A percentile compares a stretch with the other conserved stretches of the same genome.
Conservation (phyloP, 2,329 filamentous ascomycete genomes). For the Zasmidium angulare region DNA sequence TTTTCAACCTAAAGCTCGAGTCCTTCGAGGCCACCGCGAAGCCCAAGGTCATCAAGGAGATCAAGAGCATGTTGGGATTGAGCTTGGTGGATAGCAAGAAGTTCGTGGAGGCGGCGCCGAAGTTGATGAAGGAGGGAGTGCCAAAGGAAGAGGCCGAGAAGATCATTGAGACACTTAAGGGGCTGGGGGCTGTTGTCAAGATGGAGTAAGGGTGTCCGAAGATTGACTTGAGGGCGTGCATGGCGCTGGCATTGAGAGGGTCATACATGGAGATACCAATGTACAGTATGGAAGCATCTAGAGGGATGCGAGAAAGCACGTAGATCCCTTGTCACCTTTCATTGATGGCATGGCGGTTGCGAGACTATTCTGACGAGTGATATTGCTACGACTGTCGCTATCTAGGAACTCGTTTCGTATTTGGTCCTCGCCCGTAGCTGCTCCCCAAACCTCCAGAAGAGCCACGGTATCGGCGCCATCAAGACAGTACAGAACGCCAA, state of each 20-base stretch:
- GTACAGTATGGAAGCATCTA: not conserved
- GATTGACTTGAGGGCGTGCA: not conserved
- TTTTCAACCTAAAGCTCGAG: constrained; percentile 94
- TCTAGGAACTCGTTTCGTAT: constrained; percentile 20
- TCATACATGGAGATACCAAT: not conserved
- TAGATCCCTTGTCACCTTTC: too few relatives aligned
- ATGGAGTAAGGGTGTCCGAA: constrained; percentile 66
- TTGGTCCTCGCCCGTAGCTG: constrained; percentile 20
- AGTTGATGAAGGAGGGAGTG: constrained; percentile 98
- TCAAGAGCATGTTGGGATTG: constrained; percentile 92
- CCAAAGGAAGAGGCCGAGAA: constrained; percentile 99
- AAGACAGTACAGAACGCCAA: constrained; percentile 37
- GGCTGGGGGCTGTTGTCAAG: constrained; percentile 78
- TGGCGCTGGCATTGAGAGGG: not conserved
- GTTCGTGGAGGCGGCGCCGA: constrained; percentile 97
- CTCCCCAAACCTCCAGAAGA: constrained; percentile 29
- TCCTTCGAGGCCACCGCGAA: constrained; percentile 86
- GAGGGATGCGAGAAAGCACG: too few relatives aligned
- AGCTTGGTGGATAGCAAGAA: constrained; percentile 99
- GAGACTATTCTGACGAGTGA: too few relatives aligned
- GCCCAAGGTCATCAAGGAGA: constrained; percentile 99
- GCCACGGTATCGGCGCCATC: constrained; percentile 33
- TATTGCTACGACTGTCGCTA: not conserved
- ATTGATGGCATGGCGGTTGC: too few relatives aligned
- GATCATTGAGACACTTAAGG: constrained; percentile 94